A percentile compares a stretch with the other conserved stretches of the same genome.
Evolutionary conservation across 2,329 filamentous ascomycete genomes (phyloP).

Genomic region (Cladophialophora chaetospira): DNA sequence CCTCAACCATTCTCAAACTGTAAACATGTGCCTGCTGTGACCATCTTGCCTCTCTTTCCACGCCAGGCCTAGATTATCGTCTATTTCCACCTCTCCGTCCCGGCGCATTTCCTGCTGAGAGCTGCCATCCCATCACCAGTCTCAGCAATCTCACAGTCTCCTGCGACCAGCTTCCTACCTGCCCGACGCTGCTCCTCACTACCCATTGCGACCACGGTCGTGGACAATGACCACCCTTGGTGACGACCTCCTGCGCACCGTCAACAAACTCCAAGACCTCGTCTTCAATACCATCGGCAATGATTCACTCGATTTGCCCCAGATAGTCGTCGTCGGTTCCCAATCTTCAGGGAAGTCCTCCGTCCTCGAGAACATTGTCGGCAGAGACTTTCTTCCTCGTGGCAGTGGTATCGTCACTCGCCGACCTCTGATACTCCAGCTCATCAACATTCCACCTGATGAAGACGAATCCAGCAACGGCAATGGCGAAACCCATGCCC

Average conservation of each 20-base stretch:
- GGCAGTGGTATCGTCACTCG: conserved; percentile 96
- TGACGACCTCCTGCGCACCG: conserved; percentile 89
- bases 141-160: neutral
- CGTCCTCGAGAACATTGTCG: conserved; percentile 97
- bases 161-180: conserved; percentile 22
- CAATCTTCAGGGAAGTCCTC: conserved; percentile 98
- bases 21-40: conserved; percentile 25
- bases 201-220: conserved; percentile 17
- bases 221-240: conserved; percentile 82
- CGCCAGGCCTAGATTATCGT: neutral
- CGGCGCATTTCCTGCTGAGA: neutral
- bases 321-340: conserved; percentile 98
- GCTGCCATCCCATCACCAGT: neutral
- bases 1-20: neutral
- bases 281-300: conserved; percentile 99
- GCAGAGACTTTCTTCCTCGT: conserved; percentile 92
- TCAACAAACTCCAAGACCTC: conserved; percentile 97
- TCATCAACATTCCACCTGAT: conserved; percentile 84
- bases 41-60: conserved; percentile 15
- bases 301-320: conserved; percentile 93
- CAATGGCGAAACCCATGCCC: conserved; percentile 65
- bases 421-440: conserved; percentile 89
- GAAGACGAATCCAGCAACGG: conserved; percentile 58
- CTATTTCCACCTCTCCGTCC: conserved; percentile 1
- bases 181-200: conserved; percentile 10